Evolutionary conservation across 2,329 filamentous ascomycete species (phyloP).

Genomic region (Talaromyces sp.): DNA sequence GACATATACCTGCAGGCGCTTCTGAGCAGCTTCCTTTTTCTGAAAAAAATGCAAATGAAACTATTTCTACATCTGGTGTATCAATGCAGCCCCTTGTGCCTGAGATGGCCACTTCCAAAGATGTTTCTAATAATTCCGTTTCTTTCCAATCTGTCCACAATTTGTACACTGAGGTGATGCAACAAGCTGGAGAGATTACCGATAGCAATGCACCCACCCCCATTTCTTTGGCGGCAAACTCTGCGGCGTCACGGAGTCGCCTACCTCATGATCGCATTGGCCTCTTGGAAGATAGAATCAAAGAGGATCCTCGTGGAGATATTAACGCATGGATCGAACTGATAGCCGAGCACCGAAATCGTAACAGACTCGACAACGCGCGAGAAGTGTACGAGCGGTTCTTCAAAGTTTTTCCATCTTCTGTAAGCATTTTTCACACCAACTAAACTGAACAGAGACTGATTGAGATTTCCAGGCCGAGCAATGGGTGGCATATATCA

Average conservation of each 20-base stretch:
- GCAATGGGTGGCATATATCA: conserved; percentile 82
- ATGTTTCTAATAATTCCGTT: conserved; percentile 50
- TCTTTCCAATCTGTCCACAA: conserved; percentile 35
- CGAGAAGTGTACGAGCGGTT: conserved; percentile 81
- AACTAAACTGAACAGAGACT: conserved; percentile 26
- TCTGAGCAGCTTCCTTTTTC: conserved; percentile 51
- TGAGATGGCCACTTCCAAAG: conserved; percentile 45
- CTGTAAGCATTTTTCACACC: conserved; percentile 59
- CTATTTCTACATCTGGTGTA: conserved; percentile 56
- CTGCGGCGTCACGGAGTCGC: conserved; percentile 49
- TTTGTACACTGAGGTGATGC: conserved; percentile 35
- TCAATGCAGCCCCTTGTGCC: conserved; percentile 57
- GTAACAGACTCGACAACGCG: conserved; percentile 76
- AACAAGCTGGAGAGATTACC: conserved; percentile 30
- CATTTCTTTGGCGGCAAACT: conserved; percentile 25
- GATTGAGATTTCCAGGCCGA: conserved; percentile 63
- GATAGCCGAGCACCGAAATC: conserved; percentile 77
- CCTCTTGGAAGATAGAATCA: conserved; percentile 83
- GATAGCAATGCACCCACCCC: conserved; percentile 37
- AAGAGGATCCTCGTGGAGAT: conserved; percentile 88
- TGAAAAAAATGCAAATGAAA: conserved; percentile 53
- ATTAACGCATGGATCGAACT: conserved; percentile 86
- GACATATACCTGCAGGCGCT: conserved; percentile 47
- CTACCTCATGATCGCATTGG: conserved; percentile 70
- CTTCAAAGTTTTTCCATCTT: conserved; percentile 79